These are phyloP conservation scores for Kappamyces sp. DNA, from an alignment of 192 early-diverging fungal species.

Conservation along the genomic window DNA sequence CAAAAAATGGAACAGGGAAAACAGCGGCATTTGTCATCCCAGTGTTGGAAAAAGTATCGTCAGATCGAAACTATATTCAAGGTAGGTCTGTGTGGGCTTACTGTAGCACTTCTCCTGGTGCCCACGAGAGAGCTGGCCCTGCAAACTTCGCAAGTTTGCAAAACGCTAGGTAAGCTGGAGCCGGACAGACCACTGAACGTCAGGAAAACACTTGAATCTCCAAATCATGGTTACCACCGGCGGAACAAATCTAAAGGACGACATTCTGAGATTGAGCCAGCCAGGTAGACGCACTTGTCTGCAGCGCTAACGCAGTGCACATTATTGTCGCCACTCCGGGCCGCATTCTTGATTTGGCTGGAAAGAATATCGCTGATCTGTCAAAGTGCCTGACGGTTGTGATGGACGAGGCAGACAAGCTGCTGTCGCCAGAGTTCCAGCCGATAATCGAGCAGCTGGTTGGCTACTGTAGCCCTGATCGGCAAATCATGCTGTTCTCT, in stretches of 20 bases:
- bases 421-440: constrained; percentile 96
- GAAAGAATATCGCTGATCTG: constrained; percentile 89
- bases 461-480: constrained; percentile 75
- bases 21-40: constrained; percentile 98
- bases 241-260: constrained; percentile 96
- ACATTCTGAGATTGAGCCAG: constrained; percentile 91
- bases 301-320: constrained; percentile 55
- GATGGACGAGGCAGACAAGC: constrained; percentile 99
- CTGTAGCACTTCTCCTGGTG: constrained; percentile 75
- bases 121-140: constrained; percentile 96
- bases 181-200: too few relatives aligned
- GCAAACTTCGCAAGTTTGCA: constrained; percentile 99
- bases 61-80: constrained; percentile 81
- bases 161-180: constrained; percentile 64
- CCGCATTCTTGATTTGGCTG: constrained; percentile 92
- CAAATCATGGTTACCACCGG: constrained; percentile 99
- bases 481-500: constrained; percentile 94
- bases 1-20: constrained; percentile 90
- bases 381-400: constrained; percentile 84
- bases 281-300: constrained; percentile 35
- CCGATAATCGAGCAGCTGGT: constrained; percentile 97
- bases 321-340: constrained; percentile 97
- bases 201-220: constrained; percentile 72
- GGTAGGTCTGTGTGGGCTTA: constrained; percentile 26
- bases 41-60: constrained; percentile 86